Evolutionary conservation across 805 yeast species (phyloP), one percentile per base, ranked within the genome.

Genomic region (Saccharomyces kudriavzevii): DNA sequence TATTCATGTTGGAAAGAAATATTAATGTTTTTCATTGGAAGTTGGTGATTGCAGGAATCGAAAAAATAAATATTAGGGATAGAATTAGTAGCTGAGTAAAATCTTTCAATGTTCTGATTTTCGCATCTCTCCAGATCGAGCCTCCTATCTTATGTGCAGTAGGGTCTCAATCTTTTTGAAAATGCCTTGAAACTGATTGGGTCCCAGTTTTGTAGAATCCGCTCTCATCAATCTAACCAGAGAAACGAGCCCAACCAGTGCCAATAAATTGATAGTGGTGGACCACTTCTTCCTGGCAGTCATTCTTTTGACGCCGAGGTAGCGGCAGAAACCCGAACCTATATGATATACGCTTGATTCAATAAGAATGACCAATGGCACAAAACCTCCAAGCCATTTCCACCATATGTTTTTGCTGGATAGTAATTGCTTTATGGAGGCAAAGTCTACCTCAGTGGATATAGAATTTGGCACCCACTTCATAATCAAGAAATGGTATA

Each of bases 311-410:
- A 61, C 50, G 5, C 53, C 51, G 20, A 60, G 50, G 30, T 55
- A 64, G 27, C 62, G 65, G 43, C 62, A 60, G 8, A 53, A 30
- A 2, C 68, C 68, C 6, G 66, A 61, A 20, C 55, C 51, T 13
- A 63, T 57, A 46, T 64, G 68, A 40, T 62, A 64, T 6, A 61
- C 58, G 1, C 65, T 65, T 5, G 61, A 54, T 40, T 56, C 49
- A 8, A 62, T 58, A 14, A 64, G 52, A 10, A 58, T 40, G 9
- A 59, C 31, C n/a, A 62, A 40, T 6, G 68, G 68, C 11, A 61
- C 26, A 20, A 58, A 47, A 10, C 68, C 67, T 14, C 57, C 59
- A 6, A 56, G 50, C 60, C 61, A 58, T 52, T 57, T 59, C 29
- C 60, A 49, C 31, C 48, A 31, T 53, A 51, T 47, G 35, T 55